Conservation (phyloP, 768 basidiomycete species). For the Hemileccinum impolitum region DNA sequence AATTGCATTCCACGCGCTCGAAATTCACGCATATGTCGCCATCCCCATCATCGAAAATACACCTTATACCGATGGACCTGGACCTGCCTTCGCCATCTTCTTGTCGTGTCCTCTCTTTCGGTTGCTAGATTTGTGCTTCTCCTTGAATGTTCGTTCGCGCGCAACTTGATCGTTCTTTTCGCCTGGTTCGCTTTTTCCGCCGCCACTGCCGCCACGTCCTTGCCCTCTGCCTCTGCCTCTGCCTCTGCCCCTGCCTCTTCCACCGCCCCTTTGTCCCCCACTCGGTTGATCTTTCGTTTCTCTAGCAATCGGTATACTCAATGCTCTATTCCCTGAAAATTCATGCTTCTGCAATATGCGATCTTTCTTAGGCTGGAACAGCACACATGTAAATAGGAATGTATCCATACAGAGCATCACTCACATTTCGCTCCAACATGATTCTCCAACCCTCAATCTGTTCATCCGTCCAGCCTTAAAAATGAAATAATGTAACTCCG, state of each 20-base stretch:
- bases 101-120: conserved; percentile 85
- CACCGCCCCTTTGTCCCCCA: conserved; percentile 14
- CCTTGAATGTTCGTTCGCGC: conserved; percentile 67
- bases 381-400: conserved; percentile 6
- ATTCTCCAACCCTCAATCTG: conserved; percentile 92
- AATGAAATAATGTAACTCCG: background rate
- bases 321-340: conserved; percentile 59
- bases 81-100: conserved; percentile 74
- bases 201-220: conserved; percentile 14
- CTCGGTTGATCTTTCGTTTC: conserved; percentile 2
- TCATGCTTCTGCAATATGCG: conserved; percentile 73
- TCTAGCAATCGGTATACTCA: conserved; percentile 3
- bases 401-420: conserved; percentile 28
- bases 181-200: conserved; percentile 34
- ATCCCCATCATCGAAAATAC: background rate
- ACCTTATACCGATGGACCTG: conserved; percentile 30
- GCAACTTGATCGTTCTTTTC: conserved; percentile 39
- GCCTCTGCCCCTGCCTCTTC: conserved; percentile 21
- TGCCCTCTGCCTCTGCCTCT: conserved; percentile 43
- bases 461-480: conserved; percentile 68
- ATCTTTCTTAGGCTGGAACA: conserved; percentile 64
- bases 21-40: background rate
- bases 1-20: no score
- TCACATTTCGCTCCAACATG: conserved; percentile 85
- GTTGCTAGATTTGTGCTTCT: conserved; percentile 76